Base-by-base conservation (phyloP, 2,329 filamentous ascomycete species). In the Ophiocordyceps robertsii region DNA sequence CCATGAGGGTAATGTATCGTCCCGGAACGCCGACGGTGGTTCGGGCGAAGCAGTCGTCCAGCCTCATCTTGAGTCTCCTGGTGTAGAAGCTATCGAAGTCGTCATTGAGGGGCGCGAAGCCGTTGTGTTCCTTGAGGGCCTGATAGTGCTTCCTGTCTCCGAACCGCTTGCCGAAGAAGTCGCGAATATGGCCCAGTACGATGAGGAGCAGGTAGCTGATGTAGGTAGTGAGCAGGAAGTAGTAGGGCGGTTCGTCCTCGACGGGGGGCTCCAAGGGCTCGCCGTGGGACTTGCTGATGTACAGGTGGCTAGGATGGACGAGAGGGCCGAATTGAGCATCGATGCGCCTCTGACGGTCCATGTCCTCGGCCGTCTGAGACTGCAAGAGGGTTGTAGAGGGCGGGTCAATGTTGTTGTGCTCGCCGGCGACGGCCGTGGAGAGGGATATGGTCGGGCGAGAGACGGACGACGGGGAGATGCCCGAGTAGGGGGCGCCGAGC, bases 1-100 rank as follows among this genome's bases (percentile, higher is more conserved):
- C 90, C 52, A 96, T 75, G 33, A 98, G 72, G 21, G 86, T 96
- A 55, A 98, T 93, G 68, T 78, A 95, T 48, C 92, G 81, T 44
- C 92, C 92, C 9, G 92, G 92, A 24, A 98, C 92, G 42, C 92
- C 92, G 4, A 88, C 93, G 27, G 84, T 88, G 12, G 90, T 87
- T 40, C 92, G 79, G 52, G 90, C 84, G 61, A 98, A 98, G 68
- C 88, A 95, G 64, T 98, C 92, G 53, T 96, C 93, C 58, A 98
- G 87, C 49, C 92, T 80, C 69, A 88, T 76, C 72, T 98, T 96
- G 58, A 98, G 65, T 47, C 92, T 76, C 44, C 92, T 79, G 44
- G 90, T 86, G 65, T 98, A 98, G 63, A 98, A 98, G 64, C 90
- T 96, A 69, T 98, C 92, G 58, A 98, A 98, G 63, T 98, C 92